Conservation (phyloP, 495 filamentous ascomycete genomes). For the Neurospora sp. region DNA sequence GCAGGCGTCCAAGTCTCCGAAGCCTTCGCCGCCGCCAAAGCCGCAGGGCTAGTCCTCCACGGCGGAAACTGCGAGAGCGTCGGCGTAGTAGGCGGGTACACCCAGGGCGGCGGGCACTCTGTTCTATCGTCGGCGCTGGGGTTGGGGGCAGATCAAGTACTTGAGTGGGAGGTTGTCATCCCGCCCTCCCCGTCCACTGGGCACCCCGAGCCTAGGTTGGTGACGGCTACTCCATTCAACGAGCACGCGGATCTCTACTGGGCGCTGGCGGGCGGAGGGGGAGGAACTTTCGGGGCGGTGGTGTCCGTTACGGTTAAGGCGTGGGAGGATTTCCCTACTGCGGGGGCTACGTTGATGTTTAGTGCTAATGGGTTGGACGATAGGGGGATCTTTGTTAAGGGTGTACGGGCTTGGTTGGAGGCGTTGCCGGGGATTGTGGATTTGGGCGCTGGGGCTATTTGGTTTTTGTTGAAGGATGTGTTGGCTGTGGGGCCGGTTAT, state of each 20-base stretch:
- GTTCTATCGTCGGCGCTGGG: slow-evolving; percentile 43
- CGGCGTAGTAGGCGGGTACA: slow-evolving; percentile 36
- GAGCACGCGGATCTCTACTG: slow-evolving; percentile 49
- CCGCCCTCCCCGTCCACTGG: not conserved
- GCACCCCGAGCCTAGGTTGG: slow-evolving; percentile 27
- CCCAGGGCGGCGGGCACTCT: slow-evolving; percentile 50
- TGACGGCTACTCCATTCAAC: slow-evolving; percentile 32
- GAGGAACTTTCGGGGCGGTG: slow-evolving; percentile 46
- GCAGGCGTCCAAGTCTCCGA: slow-evolving; percentile 45
- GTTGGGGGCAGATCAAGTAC: slow-evolving; percentile 48
- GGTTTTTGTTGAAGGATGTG: not conserved
- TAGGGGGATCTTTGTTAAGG: not conserved
- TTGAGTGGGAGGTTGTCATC: slow-evolving; percentile 50
- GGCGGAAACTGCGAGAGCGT: slow-evolving; percentile 38
- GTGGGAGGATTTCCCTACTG: slow-evolving; percentile 24
- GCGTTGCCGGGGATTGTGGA: not conserved
- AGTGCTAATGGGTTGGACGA: slow-evolving; percentile 4
- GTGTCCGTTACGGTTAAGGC: slow-evolving; percentile 33
- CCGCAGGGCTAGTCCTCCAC: slow-evolving; percentile 33
- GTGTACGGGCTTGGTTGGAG: not conserved
- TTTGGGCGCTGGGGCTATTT: not conserved
- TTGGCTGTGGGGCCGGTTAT: not conserved
- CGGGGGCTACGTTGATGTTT: slow-evolving; percentile 11
- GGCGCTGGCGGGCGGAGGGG: slow-evolving; percentile 51
- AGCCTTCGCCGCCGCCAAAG: slow-evolving; percentile 31